Percentiles rank a stretch among this genome's conserved stretches.
Conservation (phyloP, 2,329 filamentous ascomycete species). For the Ophiocordyceps polyrhachis-furcata region DNA sequence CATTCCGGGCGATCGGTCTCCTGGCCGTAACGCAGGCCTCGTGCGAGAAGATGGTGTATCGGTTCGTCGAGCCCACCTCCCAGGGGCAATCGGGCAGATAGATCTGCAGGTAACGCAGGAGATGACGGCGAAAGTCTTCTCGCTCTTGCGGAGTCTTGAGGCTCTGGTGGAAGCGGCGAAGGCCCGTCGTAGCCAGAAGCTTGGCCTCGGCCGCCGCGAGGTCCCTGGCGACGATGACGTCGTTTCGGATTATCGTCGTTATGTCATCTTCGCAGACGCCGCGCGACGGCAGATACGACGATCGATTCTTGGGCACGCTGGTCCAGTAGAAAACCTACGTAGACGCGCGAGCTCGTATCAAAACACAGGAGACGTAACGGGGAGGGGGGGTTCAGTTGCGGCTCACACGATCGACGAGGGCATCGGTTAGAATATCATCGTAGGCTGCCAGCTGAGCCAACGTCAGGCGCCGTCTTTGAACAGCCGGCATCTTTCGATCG, state of each 20-base stretch:
- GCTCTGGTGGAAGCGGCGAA: conserved; percentile 49
- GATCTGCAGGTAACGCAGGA: conserved; percentile 80
- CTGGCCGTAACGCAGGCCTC: conserved; percentile 79
- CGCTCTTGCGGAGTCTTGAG: conserved; percentile 62
- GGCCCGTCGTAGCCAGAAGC: conserved; percentile 52
- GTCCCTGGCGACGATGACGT: conserved; percentile 61
- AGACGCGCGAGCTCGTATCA: conserved; percentile 1
- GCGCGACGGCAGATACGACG: conserved; percentile 68
- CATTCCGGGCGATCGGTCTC: conserved; percentile 58
- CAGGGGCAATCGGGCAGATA: conserved; percentile 89
- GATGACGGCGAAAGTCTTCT: conserved; percentile 68
- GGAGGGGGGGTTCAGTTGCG: not conserved
- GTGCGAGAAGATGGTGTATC: conserved; percentile 79
- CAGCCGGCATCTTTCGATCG: conserved; percentile 9
- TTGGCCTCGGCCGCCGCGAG: conserved; percentile 49
- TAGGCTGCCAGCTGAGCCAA: conserved; percentile 78
- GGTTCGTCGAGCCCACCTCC: conserved; percentile 79
- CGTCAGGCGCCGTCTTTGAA: conserved; percentile 57
- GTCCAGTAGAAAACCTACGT: conserved; percentile 99
- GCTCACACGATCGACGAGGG: conserved; percentile 83
- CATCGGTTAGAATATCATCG: conserved; percentile 91
- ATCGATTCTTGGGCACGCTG: conserved; percentile 81
- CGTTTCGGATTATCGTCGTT: conserved; percentile 37
- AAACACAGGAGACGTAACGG: not conserved
- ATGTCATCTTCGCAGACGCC: conserved; percentile 52